Evolutionary conservation across 1,284 basidiomycete genomes (phyloP), one percentile per base, ranked within the genome.

Genomic region (Ustanciosporium gigantosporum): DNA sequence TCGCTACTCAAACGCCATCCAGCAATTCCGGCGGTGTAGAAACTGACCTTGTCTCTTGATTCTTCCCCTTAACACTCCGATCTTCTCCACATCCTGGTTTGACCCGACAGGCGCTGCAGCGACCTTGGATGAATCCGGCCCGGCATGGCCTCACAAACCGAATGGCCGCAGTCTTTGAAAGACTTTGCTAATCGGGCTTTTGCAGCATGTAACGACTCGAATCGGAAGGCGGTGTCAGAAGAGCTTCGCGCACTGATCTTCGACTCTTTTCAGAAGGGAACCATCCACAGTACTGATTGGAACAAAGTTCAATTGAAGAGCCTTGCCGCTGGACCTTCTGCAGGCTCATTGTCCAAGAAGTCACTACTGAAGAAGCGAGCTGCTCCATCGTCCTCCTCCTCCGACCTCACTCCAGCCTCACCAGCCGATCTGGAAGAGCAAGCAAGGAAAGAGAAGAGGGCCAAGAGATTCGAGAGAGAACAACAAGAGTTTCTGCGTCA

Each of bases 231-330:
- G 3, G 80, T 80, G 37, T 79, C 79, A 46, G 64, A 73, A n/a
- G 80, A 81, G 56, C 72, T 81, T 21, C 77, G 79, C 45, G 61
- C 60, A 13, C 68, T 78, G 34, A 80, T 81, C 52, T 80, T 79
- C 49, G 50, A 74, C 21, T 78, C 79, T 0, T 80, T 77, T 50
- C 70, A 76, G 41, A 83, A 84, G 70, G 85, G 89, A 77, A 84
- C 88, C 6, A 82, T 94, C 27, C 90, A 89, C 87, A 88, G 88
- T 24, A 91, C 87, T 45, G 90, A 94, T 78, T 94, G 91, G 91
- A 80, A 82, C 22, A 85, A 83, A 32, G 83, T 89, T 31, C 87
- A 90, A 79, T 82, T 94, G 55, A 83, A 88, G 82, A 88, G 86
- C 88, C 89, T 65, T n/a, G 74, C 69, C 74, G 17, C 36, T 5